phyloP scores from a whole-genome alignment of 441 rosid species.

The Jatropha podagrica region DNA sequence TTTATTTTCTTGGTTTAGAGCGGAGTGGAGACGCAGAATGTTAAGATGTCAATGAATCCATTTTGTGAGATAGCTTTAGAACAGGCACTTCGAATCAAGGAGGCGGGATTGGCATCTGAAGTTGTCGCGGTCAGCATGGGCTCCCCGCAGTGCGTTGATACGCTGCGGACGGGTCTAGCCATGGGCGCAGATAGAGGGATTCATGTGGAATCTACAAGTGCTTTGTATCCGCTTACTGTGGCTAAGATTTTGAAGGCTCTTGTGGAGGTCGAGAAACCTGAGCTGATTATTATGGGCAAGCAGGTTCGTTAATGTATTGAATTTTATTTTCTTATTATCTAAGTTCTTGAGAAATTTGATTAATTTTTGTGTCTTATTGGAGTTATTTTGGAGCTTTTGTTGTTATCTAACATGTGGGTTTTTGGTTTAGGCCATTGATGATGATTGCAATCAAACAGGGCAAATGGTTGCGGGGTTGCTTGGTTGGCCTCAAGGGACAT shows the following conservation, averaged over 20 bases:
- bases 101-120: constrained; percentile 76
- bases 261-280: constrained; percentile 77
- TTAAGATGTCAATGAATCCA: constrained; percentile 98
- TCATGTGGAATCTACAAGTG: constrained; percentile 52
- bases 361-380: background rate
- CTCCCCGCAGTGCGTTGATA: constrained; percentile 66
- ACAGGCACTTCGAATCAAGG: constrained; percentile 84
- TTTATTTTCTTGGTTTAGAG: constrained; percentile 39
- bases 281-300: constrained; percentile 73
- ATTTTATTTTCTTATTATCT: background rate
- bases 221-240: constrained; percentile 61
- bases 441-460: constrained; percentile 98
- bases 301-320: constrained; percentile 45
- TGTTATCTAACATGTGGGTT: background rate
- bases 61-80: constrained; percentile 94
- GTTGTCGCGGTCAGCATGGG: constrained; percentile 84
- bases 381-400: background rate
- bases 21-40: constrained; percentile 86
- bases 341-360: constrained; percentile 8
- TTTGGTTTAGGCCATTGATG: constrained; percentile 75
- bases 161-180: constrained; percentile 88
- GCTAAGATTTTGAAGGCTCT: constrained; percentile 81
- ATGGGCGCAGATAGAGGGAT: constrained; percentile 97
- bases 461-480: constrained; percentile 96
- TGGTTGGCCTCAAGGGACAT: constrained; percentile 94